Evolutionary conservation across 305 asterid species (phyloP).

Genomic region (Fraxinus dipetala): DNA sequence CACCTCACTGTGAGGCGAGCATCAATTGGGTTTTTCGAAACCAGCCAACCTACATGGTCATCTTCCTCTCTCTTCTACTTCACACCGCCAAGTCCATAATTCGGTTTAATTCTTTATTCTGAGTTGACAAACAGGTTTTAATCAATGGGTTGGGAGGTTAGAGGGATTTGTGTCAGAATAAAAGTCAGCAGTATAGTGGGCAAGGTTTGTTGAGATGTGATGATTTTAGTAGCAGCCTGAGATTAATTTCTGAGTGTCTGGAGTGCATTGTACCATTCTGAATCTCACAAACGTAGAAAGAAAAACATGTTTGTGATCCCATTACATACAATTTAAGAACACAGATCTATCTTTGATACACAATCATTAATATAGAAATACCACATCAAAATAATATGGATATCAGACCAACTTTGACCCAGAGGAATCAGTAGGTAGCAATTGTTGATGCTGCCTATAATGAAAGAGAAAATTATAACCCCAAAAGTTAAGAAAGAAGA

Average conservation of each 20-base stretch:
- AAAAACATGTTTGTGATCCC: not conserved
- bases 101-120: not conserved
- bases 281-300: not conserved
- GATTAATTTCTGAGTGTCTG: not conserved
- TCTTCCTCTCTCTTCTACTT: not conserved
- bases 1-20: not conserved
- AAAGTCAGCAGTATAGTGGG: not conserved
- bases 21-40: not conserved
- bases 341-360: not conserved
- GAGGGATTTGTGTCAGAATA: not conserved
- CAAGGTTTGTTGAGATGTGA: not conserved
- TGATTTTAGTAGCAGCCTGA: not conserved
- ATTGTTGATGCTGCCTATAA: not conserved
- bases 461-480: not conserved
- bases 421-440: conserved; percentile 12
- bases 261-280: not conserved
- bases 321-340: not conserved
- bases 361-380: not conserved
- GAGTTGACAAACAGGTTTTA: not conserved
- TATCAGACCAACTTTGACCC: conserved; percentile 19
- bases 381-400: not conserved
- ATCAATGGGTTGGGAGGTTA: not conserved
- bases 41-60: not conserved
- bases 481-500: not conserved
- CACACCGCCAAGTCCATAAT: not conserved